phyloP scores from a whole-genome alignment of 1,284 basidiomycete species.

The Tausonia pullulans region DNA sequence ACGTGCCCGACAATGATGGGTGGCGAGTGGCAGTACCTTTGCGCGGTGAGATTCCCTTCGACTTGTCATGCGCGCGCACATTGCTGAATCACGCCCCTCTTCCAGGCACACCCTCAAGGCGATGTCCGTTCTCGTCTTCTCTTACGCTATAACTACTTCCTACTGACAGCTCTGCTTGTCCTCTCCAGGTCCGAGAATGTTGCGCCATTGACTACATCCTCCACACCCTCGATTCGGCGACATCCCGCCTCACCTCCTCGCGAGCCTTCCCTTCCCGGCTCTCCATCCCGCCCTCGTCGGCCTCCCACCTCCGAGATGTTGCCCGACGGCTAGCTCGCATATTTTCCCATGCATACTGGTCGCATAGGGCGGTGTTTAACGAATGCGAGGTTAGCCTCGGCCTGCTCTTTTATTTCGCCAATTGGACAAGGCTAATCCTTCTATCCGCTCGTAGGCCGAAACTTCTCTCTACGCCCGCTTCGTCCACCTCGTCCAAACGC shows the following conservation, averaged over 20 bases:
- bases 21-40: conserved; percentile 90
- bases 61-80: conserved; percentile 50
- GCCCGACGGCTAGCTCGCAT: conserved; percentile 82
- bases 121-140: conserved; percentile 6
- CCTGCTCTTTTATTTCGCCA: neutral
- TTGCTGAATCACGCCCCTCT: conserved; percentile 45
- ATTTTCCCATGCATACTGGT: conserved; percentile 90
- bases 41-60: conserved; percentile 41
- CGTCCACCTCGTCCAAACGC: conserved; percentile 65
- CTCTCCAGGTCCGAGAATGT: conserved; percentile 52
- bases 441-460: conserved; percentile 45
- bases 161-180: neutral
- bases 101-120: conserved; percentile 28
- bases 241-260: conserved; percentile 72
- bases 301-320: conserved; percentile 76
- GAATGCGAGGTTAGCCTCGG: conserved; percentile 50
- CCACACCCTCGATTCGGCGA: conserved; percentile 82
- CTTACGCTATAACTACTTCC: conserved; percentile 5
- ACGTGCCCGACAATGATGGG: conserved; percentile 96
- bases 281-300: conserved; percentile 64
- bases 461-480: conserved; percentile 86
- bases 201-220: conserved; percentile 95
- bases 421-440: conserved; percentile 7
- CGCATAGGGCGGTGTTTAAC: conserved; percentile 82
- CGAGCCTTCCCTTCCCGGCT: conserved; percentile 82